Evolutionary conservation across 1,284 basidiomycete species (phyloP).

Genomic region (Irpex sp.): DNA sequence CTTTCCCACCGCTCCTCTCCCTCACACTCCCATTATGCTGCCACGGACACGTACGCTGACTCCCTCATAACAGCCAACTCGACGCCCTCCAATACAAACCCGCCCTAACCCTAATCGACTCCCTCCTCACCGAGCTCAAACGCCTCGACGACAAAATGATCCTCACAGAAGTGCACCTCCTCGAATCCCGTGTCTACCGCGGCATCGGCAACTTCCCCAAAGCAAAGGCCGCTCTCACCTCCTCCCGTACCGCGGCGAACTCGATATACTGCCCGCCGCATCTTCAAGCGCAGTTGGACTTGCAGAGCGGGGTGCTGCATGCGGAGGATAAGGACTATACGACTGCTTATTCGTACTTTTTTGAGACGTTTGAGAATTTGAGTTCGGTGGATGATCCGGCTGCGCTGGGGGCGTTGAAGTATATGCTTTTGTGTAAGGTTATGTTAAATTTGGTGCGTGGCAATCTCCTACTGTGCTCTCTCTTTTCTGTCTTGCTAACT

Average conservation of each 20-base stretch:
- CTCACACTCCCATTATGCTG: too few relatives aligned
- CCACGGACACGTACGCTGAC: too few relatives aligned
- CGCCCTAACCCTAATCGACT: constrained; percentile 80
- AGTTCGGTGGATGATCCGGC: constrained; percentile 67
- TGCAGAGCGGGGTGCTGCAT: constrained; percentile 89
- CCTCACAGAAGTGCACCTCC: constrained; percentile 91
- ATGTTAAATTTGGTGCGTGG: constrained; percentile 95
- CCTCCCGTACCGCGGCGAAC: constrained; percentile 91
- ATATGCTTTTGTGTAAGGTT: constrained; percentile 97
- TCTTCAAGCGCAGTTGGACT: constrained; percentile 88
- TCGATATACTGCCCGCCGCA: constrained; percentile 96
- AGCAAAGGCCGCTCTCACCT: constrained; percentile 90
- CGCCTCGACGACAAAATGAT: constrained; percentile 97
- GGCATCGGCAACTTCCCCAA: constrained; percentile 91
- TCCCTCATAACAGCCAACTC: too few relatives aligned
- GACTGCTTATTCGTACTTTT: constrained; percentile 97
- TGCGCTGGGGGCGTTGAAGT: constrained; percentile 87
- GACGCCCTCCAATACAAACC: constrained; percentile 75
- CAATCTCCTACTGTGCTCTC: too few relatives aligned
- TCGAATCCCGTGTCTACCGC: constrained; percentile 89
- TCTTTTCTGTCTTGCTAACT: too few relatives aligned
- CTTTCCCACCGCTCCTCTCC: too few relatives aligned
- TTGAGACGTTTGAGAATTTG: constrained; percentile 88
- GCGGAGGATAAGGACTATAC: constrained; percentile 98
- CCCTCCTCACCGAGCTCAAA: constrained; percentile 85